Evolutionary conservation across 2,329 filamentous ascomycete genomes (phyloP), one percentile per base, ranked within the genome.

Genomic region (Beauveria brongniartii): DNA sequence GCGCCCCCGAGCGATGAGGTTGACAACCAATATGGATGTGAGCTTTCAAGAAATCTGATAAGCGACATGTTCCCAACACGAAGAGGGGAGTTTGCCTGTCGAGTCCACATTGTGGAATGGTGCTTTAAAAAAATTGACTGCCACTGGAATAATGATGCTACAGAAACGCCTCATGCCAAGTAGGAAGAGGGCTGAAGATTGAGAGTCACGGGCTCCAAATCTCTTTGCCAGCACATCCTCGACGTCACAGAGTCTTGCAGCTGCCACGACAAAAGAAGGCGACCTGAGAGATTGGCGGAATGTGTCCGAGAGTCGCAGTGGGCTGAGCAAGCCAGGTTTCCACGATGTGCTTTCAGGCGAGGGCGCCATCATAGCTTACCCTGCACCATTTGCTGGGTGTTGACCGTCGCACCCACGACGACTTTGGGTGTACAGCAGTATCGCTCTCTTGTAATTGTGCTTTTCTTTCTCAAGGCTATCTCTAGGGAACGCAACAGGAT

Each of bases 281-380:
- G 34, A 4, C 4, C 6, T 3, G 44, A 16, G 10, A 47, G 3
- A 4, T 24, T 22, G 3, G 44, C 24, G 22, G 44, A 47, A 47
- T 46, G 14, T 46, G 22, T 22, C 9, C 20, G 14, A 26, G 22
- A 26, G 44, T 26, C 44, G 20, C 20, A 14, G 43, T 47, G 20
- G 8, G 44, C 20, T 12, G 22, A 16, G 12, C 22, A 47, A 24
- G 20, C 44, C 12, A 16, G 10, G 8, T 24, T 37, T 37, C 34
- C 34, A 37, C 12, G 34, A 37, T 37, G 34, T 46, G 22, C 44
- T 47, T 22, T 62, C 72, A 26, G 65, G 70, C 66, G 70, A 41
- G 68, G 69, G 41, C 69, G 72, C 2, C 43, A 20, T 46, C 8
- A 7, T 24, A 6, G 43, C 44, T 16, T 47, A 47, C 44, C 44